phyloP scores from a whole-genome alignment of 371 early-diverging fungal species.

The Caulochytrium protostelioides region DNA sequence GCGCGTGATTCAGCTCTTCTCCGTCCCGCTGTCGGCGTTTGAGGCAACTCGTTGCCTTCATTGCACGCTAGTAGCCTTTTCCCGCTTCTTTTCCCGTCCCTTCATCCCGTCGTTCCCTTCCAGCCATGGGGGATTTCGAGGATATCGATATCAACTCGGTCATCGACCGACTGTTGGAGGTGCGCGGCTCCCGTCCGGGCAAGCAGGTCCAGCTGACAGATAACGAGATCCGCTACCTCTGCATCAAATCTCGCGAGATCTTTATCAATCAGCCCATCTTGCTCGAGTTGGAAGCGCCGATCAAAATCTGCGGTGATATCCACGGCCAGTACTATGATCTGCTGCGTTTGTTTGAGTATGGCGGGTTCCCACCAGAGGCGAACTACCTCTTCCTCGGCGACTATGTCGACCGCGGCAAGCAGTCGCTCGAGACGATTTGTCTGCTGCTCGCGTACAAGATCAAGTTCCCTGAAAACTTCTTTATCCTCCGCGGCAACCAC shows the following conservation, averaged over 20 bases:
- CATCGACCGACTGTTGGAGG: constrained; percentile 77
- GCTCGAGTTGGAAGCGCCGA: constrained; percentile 79
- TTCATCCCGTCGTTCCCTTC: no score
- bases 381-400: constrained; percentile 90
- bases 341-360: constrained; percentile 73
- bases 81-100: no score
- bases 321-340: constrained; percentile 93
- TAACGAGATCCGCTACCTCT: constrained; percentile 53
- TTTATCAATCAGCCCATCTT: constrained; percentile 80
- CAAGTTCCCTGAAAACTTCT: constrained; percentile 91
- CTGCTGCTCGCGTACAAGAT: constrained; percentile 70
- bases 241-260: constrained; percentile 58
- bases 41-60: no score
- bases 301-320: constrained; percentile 71
- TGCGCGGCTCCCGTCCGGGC: constrained; percentile 79
- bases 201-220: constrained; percentile 48
- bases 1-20: no score
- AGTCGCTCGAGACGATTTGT: constrained; percentile 51
- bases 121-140: constrained; percentile 14
- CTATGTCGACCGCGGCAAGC: constrained; percentile 88
- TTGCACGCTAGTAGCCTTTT: no score
- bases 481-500: constrained; percentile 87
- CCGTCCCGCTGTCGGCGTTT: no score
- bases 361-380: constrained; percentile 75
- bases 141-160: constrained; percentile 66